Percentiles rank a stretch among this genome's conserved stretches.
These are phyloP conservation scores for Populus euphratica DNA, from an alignment of 345 rosid species.

Conservation along the genomic window DNA sequence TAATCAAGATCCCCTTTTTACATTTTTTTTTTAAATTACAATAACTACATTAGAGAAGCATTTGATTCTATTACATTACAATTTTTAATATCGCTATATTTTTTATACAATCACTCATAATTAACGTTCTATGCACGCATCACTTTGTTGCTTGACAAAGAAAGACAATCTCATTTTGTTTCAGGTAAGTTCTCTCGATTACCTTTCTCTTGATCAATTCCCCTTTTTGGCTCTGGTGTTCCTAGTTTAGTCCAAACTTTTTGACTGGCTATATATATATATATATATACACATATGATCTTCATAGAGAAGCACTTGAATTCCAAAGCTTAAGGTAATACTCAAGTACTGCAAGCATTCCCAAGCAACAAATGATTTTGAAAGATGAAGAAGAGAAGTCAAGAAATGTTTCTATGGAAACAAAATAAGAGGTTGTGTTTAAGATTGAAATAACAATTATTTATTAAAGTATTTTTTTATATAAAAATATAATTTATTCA, in stretches of 20 bases:
- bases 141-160: background rate
- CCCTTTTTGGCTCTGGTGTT: background rate
- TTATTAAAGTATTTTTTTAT: too few species aligned
- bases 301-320: background rate
- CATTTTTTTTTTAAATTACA: too few species aligned
- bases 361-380: background rate
- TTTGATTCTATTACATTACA: too few species aligned
- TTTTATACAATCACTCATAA: background rate
- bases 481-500: too few species aligned
- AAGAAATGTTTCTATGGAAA: background rate
- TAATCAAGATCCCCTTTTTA: too few species aligned
- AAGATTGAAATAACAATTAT: too few species aligned
- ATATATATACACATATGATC: background rate
- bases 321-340: constrained; percentile 8
- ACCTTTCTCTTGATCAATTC: background rate
- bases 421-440: too few species aligned
- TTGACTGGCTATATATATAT: constrained; percentile 1
- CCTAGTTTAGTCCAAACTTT: background rate
- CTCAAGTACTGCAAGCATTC: background rate
- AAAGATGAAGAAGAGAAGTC: constrained; percentile 5
- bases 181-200: background rate
- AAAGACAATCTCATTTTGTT: constrained; percentile 1
- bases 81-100: background rate
- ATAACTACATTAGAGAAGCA: too few species aligned
- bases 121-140: background rate